A percentile compares a stretch with the other conserved stretches of the same genome.
Conservation (phyloP, 2,329 filamentous ascomycete genomes). For the Verticillium nonalfalfae region DNA sequence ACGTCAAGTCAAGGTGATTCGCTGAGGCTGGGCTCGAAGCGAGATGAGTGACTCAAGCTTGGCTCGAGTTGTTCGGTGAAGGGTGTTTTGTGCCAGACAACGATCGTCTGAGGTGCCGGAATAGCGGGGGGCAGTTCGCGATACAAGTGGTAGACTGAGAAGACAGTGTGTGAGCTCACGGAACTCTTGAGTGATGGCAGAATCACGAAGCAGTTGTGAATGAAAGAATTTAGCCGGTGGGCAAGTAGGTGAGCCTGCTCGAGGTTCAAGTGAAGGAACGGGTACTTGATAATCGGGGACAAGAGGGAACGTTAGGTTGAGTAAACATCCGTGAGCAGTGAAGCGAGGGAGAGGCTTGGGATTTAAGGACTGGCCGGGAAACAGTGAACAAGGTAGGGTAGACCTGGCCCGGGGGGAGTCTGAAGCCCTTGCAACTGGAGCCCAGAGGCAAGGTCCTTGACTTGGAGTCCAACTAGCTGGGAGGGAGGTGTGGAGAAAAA, state of each 20-base stretch:
- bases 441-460: neutral
- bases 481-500: slow-evolving; percentile 1
- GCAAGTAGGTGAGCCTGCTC: slow-evolving; percentile 1
- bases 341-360: neutral
- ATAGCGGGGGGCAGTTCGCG: neutral
- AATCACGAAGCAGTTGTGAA: neutral
- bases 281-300: neutral
- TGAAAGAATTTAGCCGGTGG: neutral
- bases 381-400: neutral
- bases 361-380: neutral
- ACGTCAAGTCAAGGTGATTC: neutral
- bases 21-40: slow-evolving; percentile 8
- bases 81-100: slow-evolving; percentile 1
- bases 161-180: neutral
- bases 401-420: neutral
- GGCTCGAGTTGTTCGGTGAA: slow-evolving; percentile 6
- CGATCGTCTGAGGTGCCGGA: neutral
- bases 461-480: neutral
- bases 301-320: neutral
- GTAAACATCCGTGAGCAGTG: neutral
- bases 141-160: neutral
- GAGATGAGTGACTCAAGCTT: slow-evolving; percentile 8
- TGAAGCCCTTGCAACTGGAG: neutral
- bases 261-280: neutral
- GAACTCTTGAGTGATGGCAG: neutral